Base-by-base conservation (phyloP, 2,329 filamentous ascomycete genomes). In the Epicoccum sorghinum region DNA sequence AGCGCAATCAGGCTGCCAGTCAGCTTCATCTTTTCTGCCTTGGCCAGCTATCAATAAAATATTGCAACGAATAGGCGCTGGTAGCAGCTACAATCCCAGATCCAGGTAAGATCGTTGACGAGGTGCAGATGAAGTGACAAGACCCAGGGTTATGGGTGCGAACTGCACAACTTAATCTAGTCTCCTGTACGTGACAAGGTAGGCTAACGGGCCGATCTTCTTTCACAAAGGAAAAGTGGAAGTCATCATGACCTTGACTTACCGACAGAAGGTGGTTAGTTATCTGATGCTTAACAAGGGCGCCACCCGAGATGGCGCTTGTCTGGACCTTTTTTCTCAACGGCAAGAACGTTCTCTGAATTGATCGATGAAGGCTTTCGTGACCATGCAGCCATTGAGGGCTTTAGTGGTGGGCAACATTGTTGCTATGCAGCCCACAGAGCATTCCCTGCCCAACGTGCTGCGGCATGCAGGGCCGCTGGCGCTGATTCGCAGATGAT, bases 161-260 rank as follows among this genome's bases (percentile, higher is more conserved):
- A 56, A 52, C 23, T 44, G 57, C 52, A 58, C 57, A 59, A 57
- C 52, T 52, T 55, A 57, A 58, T 57, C 55, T 61, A 60, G 30
- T 40, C 55, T 38, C 51, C 54, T 58, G 52, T 60, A 52, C 55
- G 51, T 23, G 39, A 53, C 39, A 42, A 35, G 38, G 27, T 41
- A 52, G 33, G 29, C 48, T 44, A 45, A 48, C 44, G 47, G 56
- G 39, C 33, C 42, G 35, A 54, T 40, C 12, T 10, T 5, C 12
- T 10, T 5, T 41, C 18, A 6, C 29, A 33, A 33, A n/a, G 7
- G 27, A 36, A 25, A 40, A 4, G 14, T 39, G 29, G 33, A 32
- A 14, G 27, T 39, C 23, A 37, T 23, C 33, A 13, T 32, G 7
- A 38, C 23, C 12, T 35, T 18, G 22, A 32, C 18, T 13, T 44